These are phyloP conservation scores for Ogataea sp. DNA, from an alignment of 805 yeast genomes.

Conservation along the genomic window DNA sequence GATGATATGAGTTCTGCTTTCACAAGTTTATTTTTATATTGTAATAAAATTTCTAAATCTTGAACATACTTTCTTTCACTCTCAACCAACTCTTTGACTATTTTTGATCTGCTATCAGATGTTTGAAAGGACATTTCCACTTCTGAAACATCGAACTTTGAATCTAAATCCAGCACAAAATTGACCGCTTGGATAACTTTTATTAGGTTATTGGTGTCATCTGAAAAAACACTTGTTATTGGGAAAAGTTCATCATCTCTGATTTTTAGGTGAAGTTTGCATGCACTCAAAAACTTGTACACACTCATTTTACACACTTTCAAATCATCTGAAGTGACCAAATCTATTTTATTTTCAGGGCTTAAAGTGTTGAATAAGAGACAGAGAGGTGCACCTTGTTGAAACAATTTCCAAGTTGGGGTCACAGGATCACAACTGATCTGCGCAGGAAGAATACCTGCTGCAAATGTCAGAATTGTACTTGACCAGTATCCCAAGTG, in stretches of 20 bases:
- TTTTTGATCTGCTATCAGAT: conserved; percentile 61
- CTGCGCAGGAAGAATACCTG: conserved; percentile 70
- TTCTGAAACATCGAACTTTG: conserved; percentile 21
- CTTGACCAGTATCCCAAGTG: conserved; percentile 22
- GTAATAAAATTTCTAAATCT: conserved; percentile 70
- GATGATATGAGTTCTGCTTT: conserved; percentile 60
- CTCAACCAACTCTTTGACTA: conserved; percentile 74
- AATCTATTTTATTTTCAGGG: conserved; percentile 42
- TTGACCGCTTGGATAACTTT: conserved; percentile 69
- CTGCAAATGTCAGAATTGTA: conserved; percentile 54
- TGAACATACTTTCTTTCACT: conserved; percentile 91
- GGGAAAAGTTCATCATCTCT: conserved; percentile 83
- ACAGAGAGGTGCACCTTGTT: conserved; percentile 90
- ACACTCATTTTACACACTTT: conserved; percentile 83
- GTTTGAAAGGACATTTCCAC: conserved; percentile 21
- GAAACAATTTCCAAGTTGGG: conserved; percentile 78
- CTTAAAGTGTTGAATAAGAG: conserved; percentile 65
- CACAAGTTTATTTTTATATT: conserved; percentile 61
- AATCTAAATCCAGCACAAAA: conserved; percentile 49
- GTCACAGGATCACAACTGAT: conserved; percentile 87
- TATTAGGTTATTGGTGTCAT: conserved; percentile 68
- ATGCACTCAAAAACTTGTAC: conserved; percentile 82
- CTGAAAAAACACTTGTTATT: conserved; percentile 81
- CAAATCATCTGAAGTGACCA: conserved; percentile 71
- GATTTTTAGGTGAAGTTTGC: conserved; percentile 65